Conservation (phyloP, 2,329 filamentous ascomycete species). For the Fusarium guadeloupense region DNA sequence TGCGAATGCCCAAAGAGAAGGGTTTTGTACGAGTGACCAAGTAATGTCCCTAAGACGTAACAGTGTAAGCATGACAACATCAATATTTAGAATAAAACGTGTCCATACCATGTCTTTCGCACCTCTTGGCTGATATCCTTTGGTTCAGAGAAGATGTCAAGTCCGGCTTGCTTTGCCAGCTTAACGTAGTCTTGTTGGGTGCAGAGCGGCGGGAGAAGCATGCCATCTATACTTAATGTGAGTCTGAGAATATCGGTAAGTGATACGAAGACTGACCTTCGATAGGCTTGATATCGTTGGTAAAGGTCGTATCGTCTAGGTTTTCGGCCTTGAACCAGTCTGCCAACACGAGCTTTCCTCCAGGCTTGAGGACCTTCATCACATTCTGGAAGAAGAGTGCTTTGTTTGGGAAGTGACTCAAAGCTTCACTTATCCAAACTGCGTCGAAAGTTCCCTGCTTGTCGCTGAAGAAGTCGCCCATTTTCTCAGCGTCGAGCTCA, state of each 20-base stretch:
- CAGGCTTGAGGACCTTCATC: constrained; percentile 56
- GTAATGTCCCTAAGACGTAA: constrained; percentile 64
- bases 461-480: constrained; percentile 61
- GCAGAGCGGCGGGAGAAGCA: constrained; percentile 67
- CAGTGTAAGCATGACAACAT: not conserved
- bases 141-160: constrained; percentile 56
- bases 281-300: constrained; percentile 66
- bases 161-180: constrained; percentile 58
- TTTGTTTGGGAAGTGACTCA: constrained; percentile 69
- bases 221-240: constrained; percentile 57
- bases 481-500: constrained; percentile 69
- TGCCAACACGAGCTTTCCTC: constrained; percentile 64
- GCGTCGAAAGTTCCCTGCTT: constrained; percentile 58
- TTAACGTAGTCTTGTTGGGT: constrained; percentile 63
- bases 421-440: constrained; percentile 70
- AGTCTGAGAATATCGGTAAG: not conserved
- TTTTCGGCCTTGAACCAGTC: constrained; percentile 69
- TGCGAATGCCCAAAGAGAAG: constrained; percentile 68
- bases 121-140: constrained; percentile 68
- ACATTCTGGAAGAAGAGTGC: constrained; percentile 66
- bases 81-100: not conserved
- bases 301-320: constrained; percentile 55
- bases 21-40: constrained; percentile 67
- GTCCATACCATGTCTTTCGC: constrained; percentile 65
- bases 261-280: constrained; percentile 53